Evolutionary conservation across 495 filamentous ascomycete species (phyloP).

Genomic region (Physcia stellaris): DNA sequence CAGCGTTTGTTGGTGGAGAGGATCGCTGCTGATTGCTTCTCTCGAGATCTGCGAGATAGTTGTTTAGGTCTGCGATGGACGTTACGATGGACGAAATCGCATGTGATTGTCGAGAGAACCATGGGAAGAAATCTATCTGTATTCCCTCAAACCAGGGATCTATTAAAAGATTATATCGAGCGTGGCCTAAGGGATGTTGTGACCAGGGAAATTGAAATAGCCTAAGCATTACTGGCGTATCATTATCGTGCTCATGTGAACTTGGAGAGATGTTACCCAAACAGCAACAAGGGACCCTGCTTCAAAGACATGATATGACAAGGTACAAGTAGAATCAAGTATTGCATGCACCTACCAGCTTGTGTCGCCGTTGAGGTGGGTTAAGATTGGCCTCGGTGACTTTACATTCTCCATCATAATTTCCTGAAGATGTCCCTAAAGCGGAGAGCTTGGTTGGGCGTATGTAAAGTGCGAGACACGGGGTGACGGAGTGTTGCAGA

Average conservation of each 20-base stretch:
- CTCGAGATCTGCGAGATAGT: constrained; percentile 20
- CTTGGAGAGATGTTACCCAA: too few species aligned
- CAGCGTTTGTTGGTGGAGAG: neutral
- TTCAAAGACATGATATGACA: too few species aligned
- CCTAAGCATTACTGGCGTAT: too few species aligned
- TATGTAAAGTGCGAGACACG: too few species aligned
- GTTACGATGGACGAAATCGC: constrained; percentile 28
- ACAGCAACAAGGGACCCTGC: too few species aligned
- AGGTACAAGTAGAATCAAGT: too few species aligned
- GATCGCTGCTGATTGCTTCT: constrained; percentile 13
- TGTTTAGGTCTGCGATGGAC: constrained; percentile 24
- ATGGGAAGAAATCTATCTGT: constrained; percentile 37
- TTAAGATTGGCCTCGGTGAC: constrained; percentile 31
- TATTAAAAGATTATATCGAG: constrained; percentile 37
- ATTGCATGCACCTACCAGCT: too few species aligned
- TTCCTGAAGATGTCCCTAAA: constrained; percentile 26
- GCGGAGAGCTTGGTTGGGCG: too few species aligned
- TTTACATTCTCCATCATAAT: constrained; percentile 19
- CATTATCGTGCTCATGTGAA: too few species aligned
- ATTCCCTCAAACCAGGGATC: constrained; percentile 41
- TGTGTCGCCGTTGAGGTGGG: constrained; percentile 46
- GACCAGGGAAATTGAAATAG: too few species aligned
- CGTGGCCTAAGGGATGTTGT: constrained; percentile 7
- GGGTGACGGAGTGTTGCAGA: too few species aligned
- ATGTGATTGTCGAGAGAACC: constrained; percentile 45